These are phyloP conservation scores for Candida easanensis DNA, from an alignment of 805 yeast genomes.

Conservation along the genomic window DNA sequence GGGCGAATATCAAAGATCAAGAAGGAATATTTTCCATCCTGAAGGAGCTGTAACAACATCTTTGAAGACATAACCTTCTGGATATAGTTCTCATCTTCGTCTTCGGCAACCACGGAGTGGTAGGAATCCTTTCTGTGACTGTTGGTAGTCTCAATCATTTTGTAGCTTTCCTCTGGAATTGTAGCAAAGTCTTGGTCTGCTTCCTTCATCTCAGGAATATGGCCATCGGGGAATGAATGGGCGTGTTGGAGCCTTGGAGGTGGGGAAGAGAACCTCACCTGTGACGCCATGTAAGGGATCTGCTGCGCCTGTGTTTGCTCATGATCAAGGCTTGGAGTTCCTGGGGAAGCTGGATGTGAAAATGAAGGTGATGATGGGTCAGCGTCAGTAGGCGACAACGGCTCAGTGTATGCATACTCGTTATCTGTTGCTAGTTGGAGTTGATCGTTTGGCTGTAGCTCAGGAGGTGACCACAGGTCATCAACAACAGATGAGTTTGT, in stretches of 20 bases:
- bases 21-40: constrained; percentile 38
- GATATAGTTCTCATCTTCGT: constrained; percentile 21
- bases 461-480: constrained; percentile 38
- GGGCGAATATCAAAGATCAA: constrained; percentile 41
- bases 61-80: constrained; percentile 38
- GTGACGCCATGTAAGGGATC: constrained; percentile 4
- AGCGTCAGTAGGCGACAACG: not conserved
- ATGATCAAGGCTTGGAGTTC: not conserved
- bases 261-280: constrained; percentile 6
- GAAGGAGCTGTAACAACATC: constrained; percentile 39
- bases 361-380: constrained; percentile 10
- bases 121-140: constrained; percentile 37
- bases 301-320: not conserved
- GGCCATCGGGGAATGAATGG: constrained; percentile 11
- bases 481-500: constrained; percentile 23
- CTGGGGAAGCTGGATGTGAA: constrained; percentile 16
- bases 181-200: not conserved
- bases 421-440: constrained; percentile 31
- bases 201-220: constrained; percentile 1
- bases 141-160: constrained; percentile 7
- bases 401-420: constrained; percentile 19
- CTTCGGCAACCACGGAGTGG: constrained; percentile 38
- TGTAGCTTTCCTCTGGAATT: constrained; percentile 4
- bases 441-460: constrained; percentile 37
- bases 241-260: constrained; percentile 15